Conservation (phyloP, 2,329 filamentous ascomycete genomes). For the Colletotrichum brevisporum region DNA sequence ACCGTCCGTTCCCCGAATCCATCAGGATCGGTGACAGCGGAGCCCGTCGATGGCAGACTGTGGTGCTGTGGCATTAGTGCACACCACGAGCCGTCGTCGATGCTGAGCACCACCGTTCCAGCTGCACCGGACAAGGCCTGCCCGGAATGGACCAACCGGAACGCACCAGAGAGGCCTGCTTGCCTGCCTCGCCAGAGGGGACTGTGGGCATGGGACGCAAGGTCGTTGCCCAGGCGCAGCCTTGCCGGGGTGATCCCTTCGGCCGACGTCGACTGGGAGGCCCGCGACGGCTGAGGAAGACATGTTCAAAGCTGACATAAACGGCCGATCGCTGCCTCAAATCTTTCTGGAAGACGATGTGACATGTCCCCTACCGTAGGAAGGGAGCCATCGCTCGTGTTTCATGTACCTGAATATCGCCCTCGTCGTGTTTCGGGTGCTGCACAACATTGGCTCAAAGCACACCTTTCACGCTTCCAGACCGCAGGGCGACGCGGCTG, state of each 20-base stretch:
- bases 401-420: constrained; percentile 46
- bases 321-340: constrained; percentile 36
- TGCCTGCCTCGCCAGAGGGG: constrained; percentile 11
- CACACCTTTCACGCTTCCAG: constrained; percentile 31
- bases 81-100: constrained; percentile 11
- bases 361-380: constrained; percentile 25
- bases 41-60: constrained; percentile 23
- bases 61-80: background rate
- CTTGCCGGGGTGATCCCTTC: constrained; percentile 13
- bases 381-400: constrained; percentile 39
- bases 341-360: constrained; percentile 43
- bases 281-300: constrained; percentile 9
- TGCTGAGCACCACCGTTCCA: background rate
- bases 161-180: constrained; percentile 14
- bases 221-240: constrained; percentile 11
- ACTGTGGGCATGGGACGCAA: constrained; percentile 19
- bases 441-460: constrained; percentile 44
- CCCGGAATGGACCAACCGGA: constrained; percentile 17
- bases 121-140: background rate
- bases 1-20: constrained; percentile 32
- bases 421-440: constrained; percentile 46
- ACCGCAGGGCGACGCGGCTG: constrained; percentile 32
- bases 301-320: constrained; percentile 32
- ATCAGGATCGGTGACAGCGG: constrained; percentile 36
- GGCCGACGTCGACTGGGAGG: too few relatives aligned